Conservation (phyloP, 2,329 filamentous ascomycete species). For the Xenoacremonium recifei region DNA sequence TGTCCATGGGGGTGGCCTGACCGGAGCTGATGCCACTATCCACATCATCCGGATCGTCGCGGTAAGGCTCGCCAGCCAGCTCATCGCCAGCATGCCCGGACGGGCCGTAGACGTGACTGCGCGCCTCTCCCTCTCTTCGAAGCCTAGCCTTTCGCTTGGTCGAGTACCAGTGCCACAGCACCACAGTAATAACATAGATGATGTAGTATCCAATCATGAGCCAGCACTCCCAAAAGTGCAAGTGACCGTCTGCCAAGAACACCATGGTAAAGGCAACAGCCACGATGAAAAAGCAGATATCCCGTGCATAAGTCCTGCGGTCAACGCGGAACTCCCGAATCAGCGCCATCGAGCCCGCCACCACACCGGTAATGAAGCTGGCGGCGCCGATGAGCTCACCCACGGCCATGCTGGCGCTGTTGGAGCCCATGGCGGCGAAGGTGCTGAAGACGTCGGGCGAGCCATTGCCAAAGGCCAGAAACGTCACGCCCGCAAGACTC, state of each 20-base stretch:
- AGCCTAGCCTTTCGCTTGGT: slow-evolving; percentile 59
- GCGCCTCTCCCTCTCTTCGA: slow-evolving; percentile 67
- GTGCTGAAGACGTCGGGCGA: slow-evolving; percentile 98
- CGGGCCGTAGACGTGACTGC: slow-evolving; percentile 68
- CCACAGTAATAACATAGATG: slow-evolving; percentile 86
- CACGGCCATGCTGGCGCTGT: slow-evolving; percentile 94
- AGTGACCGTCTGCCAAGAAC: slow-evolving; percentile 79
- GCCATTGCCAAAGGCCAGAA: slow-evolving; percentile 94
- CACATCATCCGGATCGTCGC: slow-evolving; percentile 50
- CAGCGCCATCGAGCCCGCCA: slow-evolving; percentile 94
- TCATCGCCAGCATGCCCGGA: slow-evolving; percentile 52
- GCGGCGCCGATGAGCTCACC: slow-evolving; percentile 94
- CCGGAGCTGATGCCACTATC: slow-evolving; percentile 17
- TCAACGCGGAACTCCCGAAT: slow-evolving; percentile 94
- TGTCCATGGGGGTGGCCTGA: slow-evolving; percentile 30
- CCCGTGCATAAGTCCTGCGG: slow-evolving; percentile 83
- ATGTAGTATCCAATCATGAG: slow-evolving; percentile 89
- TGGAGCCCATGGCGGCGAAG: slow-evolving; percentile 95
- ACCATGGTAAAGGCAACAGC: slow-evolving; percentile 84
- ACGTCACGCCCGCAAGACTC: slow-evolving; percentile 93
- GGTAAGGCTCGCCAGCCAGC: slow-evolving; percentile 58
- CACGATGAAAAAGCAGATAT: slow-evolving; percentile 88
- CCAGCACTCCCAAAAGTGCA: slow-evolving; percentile 86
- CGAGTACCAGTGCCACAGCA: slow-evolving; percentile 88
- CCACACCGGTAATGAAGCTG: slow-evolving; percentile 93